Base-by-base conservation (phyloP, 2,329 filamentous ascomycete genomes). In the Botrytis squamosa region DNA sequence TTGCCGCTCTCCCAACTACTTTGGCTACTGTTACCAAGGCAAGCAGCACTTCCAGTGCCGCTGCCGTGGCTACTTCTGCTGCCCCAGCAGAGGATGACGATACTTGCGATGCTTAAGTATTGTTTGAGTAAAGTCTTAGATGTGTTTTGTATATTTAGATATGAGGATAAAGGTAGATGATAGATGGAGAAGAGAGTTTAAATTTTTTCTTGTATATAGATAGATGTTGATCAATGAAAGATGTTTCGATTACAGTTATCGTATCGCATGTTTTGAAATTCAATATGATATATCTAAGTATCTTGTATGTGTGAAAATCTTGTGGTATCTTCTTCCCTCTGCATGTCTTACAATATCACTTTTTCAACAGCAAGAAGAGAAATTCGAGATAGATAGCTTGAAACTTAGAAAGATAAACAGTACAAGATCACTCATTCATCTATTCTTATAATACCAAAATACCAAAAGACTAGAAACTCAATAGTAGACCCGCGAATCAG, bases 181-280 rank as follows among this genome's bases (percentile, higher is more conserved):
- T 18, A 7, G 40, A 64, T 10, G 25, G 18, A 29, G 7, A 9
- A 12, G 62, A 20, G 16, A 8, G 62, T 12, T 44, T 12, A 55
- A n/a, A 55, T 40, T 8, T 25, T 65, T 67, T 67, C 65, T 67
- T 67, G 65, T 67, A 67, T 12, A 67, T 67, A 67, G 22, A 55
- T 67, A 67, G 22, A 55, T 52, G 8, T 52, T 55, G 46, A 55
- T 16, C 14, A 67, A 67, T 46, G 62, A 65, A 29, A 65, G 62
- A 44, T 29, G 25, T 64, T 64, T n/a, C 49, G 3, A 55, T 55
- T n/a, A 9, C 49, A 33, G 3, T 33, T 33, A 33, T 33, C 4
- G 33, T 33, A 33, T 33, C 4, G 33, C 3, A 14, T 52, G 49
- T 12, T 1, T 55, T 14, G 2, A 16, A 16, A n/a, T 55, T 55